Evolutionary conservation across 108 stramenopile species (phyloP).

Genomic region (Conticribra weissflogii): DNA sequence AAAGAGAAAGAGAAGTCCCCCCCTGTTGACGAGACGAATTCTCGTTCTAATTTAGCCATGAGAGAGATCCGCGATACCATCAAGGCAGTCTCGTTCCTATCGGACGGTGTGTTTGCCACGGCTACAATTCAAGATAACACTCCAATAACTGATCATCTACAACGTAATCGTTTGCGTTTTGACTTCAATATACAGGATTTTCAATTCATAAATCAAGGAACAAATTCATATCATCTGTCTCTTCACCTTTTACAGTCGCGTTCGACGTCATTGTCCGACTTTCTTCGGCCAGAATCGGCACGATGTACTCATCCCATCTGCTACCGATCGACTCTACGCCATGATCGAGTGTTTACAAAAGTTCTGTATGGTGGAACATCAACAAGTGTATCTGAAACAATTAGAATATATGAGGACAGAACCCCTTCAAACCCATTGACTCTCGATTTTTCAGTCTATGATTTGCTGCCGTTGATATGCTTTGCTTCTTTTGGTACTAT

Average conservation of each 20-base stretch:
- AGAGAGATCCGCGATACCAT: constrained; percentile 29
- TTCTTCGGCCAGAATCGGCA: constrained; percentile 24
- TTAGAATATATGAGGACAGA: no score
- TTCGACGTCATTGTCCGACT: constrained; percentile 4
- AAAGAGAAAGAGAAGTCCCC: constrained; percentile 1
- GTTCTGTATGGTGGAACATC: constrained; percentile 30
- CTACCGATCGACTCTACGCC: constrained; percentile 12
- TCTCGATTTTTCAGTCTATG: constrained; percentile 10
- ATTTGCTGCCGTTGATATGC: constrained; percentile 16
- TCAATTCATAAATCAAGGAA: neutral
- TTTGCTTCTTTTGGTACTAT: constrained; percentile 24
- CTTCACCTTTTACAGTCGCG: constrained; percentile 25
- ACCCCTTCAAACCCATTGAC: no score
- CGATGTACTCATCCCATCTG: constrained; percentile 19
- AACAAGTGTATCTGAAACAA: constrained; percentile 9
- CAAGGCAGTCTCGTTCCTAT: constrained; percentile 10
- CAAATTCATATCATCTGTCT: constrained; percentile 15
- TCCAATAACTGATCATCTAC: neutral
- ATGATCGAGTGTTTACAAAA: constrained; percentile 8
- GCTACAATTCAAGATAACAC: constrained; percentile 17
- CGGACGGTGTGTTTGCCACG: neutral
- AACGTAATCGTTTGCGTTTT: constrained; percentile 6
- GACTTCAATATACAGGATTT: neutral
- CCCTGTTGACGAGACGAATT: neutral
- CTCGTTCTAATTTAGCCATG: constrained; percentile 11